Base-by-base conservation (phyloP, 371 early-diverging fungal genomes). In the Saksenaea vasiformis region DNA sequence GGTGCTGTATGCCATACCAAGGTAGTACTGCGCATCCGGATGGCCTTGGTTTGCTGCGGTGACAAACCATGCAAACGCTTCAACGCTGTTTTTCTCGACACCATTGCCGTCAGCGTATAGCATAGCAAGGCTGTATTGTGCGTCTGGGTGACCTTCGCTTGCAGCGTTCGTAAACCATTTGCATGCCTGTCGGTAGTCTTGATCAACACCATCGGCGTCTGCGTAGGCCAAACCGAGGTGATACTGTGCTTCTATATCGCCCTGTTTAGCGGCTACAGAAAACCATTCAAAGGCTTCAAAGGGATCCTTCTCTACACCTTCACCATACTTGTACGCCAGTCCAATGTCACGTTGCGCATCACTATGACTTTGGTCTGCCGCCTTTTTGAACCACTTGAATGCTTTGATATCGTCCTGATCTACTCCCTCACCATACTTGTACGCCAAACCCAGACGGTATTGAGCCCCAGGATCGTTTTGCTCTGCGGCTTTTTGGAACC, bases 31-130 rank as follows among this genome's bases (percentile, higher is more conserved):
- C 7, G 97, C 94, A 55, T 96, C 95, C 3, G 92, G 88, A 62
- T 98, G 89, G 28, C 91, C 92, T 51, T 91, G 91, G 55, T 93
- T 87, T 2, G 97, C 96, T 0, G 98, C 97, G 13, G 86, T 78
- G 56, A 72, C 71, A 71, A 94, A 97, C 93, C 93, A 95, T 31
- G 31, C 31, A 53, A 82, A 71, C 7, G 94, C 88, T 2, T 96
- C 96, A 64, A 82, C 72, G n/a, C 75, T 54, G 1, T 84, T 31
- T 78, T 76, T n/a, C 37, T 79, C 76, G 2, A 92, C 85, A 19
- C 91, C 93, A 13, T 82, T 67, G 0, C 95, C 94, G 68, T 90
- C 89, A 68, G 92, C 91, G 71, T 89, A 90, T 71, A 83, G 87
- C 78, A 90, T 94, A 1, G 95, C 97, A 38, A 96, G 80, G 1